Conservation (phyloP, 2,329 filamentous ascomycete species). For the Botrytis hyacinthi region DNA sequence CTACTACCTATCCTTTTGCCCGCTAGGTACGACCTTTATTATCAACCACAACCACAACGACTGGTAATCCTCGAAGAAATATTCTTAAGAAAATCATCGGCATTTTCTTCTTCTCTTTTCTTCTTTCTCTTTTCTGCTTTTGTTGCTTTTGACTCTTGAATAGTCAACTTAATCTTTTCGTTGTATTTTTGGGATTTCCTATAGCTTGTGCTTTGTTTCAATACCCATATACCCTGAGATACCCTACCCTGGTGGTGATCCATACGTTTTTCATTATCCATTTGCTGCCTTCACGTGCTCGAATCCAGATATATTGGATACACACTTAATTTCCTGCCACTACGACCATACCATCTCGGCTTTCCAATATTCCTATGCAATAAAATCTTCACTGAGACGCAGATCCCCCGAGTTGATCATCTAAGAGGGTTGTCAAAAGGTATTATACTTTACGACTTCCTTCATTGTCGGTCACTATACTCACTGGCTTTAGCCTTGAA, state of each 20-base stretch:
- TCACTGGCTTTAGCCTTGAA: not conserved
- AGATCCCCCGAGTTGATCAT: not conserved
- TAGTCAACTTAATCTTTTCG: not conserved
- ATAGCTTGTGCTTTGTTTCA: slow-evolving; percentile 11
- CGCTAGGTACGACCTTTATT: slow-evolving; percentile 19
- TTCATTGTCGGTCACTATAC: not conserved
- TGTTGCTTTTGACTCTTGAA: slow-evolving; percentile 22
- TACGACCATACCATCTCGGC: slow-evolving; percentile 18
- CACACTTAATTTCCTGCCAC: slow-evolving; percentile 26
- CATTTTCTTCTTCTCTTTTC: slow-evolving; percentile 9
- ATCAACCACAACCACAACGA: slow-evolving; percentile 14
- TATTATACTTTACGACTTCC: not conserved
- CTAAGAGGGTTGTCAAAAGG: slow-evolving; percentile 1
- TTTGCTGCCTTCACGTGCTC: slow-evolving; percentile 29
- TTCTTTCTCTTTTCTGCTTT: slow-evolving; percentile 25
- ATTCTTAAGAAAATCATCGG: slow-evolving; percentile 11
- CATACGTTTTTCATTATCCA: slow-evolving; percentile 26
- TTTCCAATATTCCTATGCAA: slow-evolving; percentile 19
- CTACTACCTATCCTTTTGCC: slow-evolving; percentile 20
- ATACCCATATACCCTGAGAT: slow-evolving; percentile 7
- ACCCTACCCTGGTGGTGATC: slow-evolving; percentile 35
- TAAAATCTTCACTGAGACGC: slow-evolving; percentile 22
- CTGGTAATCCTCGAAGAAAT: not conserved
- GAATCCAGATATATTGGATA: slow-evolving; percentile 29
- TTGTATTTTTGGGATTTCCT: slow-evolving; percentile 26